Evolutionary conservation across 345 rosid genomes (phyloP), one percentile per base, ranked within the genome.

Genomic region (Hibiscus trionum): DNA sequence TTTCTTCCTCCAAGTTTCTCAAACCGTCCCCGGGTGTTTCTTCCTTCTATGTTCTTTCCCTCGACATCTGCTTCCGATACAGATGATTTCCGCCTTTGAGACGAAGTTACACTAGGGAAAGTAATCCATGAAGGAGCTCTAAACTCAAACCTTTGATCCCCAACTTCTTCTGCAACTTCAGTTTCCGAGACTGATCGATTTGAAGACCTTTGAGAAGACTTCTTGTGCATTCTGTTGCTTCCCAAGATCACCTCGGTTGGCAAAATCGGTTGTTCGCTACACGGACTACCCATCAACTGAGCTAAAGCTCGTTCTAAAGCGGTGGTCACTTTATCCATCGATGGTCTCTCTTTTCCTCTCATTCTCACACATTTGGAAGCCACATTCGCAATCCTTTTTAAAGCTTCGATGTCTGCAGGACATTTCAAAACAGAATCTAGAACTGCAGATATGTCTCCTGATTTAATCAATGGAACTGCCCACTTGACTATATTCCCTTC

Each of bases 81-180:
- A 0, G 97, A 95, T 1, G 99, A 95, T 77, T 95, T 95, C 66
- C 97, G 81, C 82, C 99, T 86, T 74, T 95, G 97, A 0, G 99
- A 95, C 4, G 99, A 95, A 17, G 99, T 87, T 75, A 95, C 93
- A 31, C 99, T 95, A 0, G 99, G 99, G 75, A 95, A 95, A 3
- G 97, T 95, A 69, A 95, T 95, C 98, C 99, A 95, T 0, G 99
- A 95, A 0, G 98, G 98, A 26, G 98, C 99, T 69, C 99, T 84
- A 61, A 92, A 92, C 78, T 95, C 99, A 3, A 75, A 70, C 77
- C 93, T 86, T 68, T 83, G 91, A 60, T 90, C 96, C 70, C 87
- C 96, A 0, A 74, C 84, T 53, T 86, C 96, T 11, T 86, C 96
- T 7, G 75, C 82, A 14, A 71, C 87, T 15, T 88, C 96, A 0